A percentile compares a stretch with the other conserved stretches of the same genome.
Evolutionary conservation across 371 early-diverging fungal species (phyloP).

Genomic region (Mortierella sp.): DNA sequence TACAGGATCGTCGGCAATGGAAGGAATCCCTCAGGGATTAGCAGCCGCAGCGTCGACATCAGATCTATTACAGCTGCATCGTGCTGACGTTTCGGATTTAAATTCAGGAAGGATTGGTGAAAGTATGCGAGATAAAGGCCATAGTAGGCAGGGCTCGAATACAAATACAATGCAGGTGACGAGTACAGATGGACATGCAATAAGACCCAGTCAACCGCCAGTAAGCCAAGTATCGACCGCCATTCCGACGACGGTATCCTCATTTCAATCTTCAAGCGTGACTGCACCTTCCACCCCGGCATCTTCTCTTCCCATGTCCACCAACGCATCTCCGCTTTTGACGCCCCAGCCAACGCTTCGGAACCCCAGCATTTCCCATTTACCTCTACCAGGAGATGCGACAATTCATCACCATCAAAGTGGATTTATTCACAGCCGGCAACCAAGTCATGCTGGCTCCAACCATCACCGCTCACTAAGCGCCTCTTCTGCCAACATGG

Average conservation of each 20-base stretch:
- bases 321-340: conserved; percentile 21
- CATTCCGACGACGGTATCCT: conserved; percentile 20
- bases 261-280: conserved; percentile 15
- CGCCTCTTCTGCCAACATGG: conserved; percentile 18
- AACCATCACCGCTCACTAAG: conserved; percentile 37
- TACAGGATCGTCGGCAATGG: conserved; percentile 17
- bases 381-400: conserved; percentile 18
- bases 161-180: not conserved
- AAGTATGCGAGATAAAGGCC: conserved; percentile 13
- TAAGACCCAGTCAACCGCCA: conserved; percentile 17
- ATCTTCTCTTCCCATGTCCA: conserved; percentile 15
- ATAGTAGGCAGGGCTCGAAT: conserved; percentile 36
- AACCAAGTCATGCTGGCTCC: conserved; percentile 25
- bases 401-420: conserved; percentile 19
- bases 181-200: conserved; percentile 3
- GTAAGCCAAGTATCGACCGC: conserved; percentile 22
- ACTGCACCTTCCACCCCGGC: conserved; percentile 22
- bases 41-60: conserved; percentile 19
- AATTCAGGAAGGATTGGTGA: not conserved
- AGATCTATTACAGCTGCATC: conserved; percentile 33
- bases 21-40: conserved; percentile 14
- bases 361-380: conserved; percentile 8
- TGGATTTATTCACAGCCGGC: conserved; percentile 27
- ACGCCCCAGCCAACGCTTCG: conserved; percentile 28
- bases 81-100: conserved; percentile 15